A percentile compares a stretch with the other conserved stretches of the same genome.
Evolutionary conservation across 78 protist genomes (phyloP).

Genomic region (Dictyostelium firmibasis): DNA sequence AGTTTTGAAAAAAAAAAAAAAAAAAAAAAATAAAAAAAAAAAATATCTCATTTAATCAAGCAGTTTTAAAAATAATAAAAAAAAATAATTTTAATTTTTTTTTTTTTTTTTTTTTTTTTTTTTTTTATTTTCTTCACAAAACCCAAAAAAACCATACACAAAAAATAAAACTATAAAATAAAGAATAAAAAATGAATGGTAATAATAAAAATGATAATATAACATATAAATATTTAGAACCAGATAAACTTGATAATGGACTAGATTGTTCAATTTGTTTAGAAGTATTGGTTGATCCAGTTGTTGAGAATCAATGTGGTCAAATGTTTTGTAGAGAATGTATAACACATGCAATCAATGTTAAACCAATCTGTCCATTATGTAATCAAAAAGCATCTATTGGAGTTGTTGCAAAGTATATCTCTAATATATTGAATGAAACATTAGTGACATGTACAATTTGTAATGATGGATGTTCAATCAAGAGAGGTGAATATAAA

Average conservation of each 20-base stretch:
- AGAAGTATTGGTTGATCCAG: background rate
- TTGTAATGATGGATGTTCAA: background rate
- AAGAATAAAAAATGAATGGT: too few relatives aligned
- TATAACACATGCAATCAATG: background rate
- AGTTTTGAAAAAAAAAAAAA: too few relatives aligned
- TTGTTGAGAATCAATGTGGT: background rate
- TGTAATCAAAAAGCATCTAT: background rate
- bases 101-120: too few relatives aligned
- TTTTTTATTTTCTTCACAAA: too few relatives aligned
- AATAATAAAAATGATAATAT: background rate
- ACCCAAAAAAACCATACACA: too few relatives aligned
- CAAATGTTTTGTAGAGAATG: conserved; percentile 1
- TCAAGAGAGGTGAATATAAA: background rate
- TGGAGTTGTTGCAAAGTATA: background rate
- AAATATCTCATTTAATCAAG: too few relatives aligned
- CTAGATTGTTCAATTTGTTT: conserved; percentile 8
- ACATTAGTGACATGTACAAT: background rate
- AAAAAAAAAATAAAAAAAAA: too few relatives aligned
- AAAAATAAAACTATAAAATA: background rate
- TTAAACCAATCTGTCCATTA: background rate
- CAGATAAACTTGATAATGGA: background rate
- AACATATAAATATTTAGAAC: background rate
- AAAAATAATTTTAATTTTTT: too few relatives aligned
- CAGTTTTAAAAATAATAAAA: too few relatives aligned
- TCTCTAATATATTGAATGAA: background rate